Conservation (phyloP, 805 yeast species). For the Zygotorulaspora danielsina region DNA sequence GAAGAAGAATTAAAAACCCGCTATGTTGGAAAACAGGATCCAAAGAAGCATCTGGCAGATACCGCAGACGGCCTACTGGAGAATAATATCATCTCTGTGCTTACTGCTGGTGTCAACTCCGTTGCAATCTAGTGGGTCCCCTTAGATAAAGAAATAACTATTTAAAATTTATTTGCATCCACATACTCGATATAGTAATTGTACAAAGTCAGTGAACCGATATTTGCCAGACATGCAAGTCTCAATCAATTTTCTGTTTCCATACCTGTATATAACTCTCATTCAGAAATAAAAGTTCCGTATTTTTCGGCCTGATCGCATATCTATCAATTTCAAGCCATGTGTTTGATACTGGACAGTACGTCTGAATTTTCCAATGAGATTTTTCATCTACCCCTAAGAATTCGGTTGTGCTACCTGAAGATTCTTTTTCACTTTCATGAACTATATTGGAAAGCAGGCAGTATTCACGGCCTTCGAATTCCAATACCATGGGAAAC, state of each 20-base stretch:
- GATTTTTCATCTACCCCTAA: constrained; percentile 34
- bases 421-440: constrained; percentile 23
- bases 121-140: constrained; percentile 54
- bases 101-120: constrained; percentile 86
- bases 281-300: constrained; percentile 56
- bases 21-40: constrained; percentile 97
- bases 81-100: constrained; percentile 80
- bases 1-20: constrained; percentile 91
- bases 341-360: constrained; percentile 37
- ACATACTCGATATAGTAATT: too few species aligned
- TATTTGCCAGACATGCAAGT: too few species aligned
- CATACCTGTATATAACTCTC: constrained; percentile 68
- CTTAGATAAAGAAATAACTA: background rate
- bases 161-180: background rate
- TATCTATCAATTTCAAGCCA: constrained; percentile 63
- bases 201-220: too few species aligned
- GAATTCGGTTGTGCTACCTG: constrained; percentile 4
- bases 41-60: constrained; percentile 91
- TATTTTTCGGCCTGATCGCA: constrained; percentile 43
- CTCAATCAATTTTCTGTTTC: constrained; percentile 36
- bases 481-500: constrained; percentile 42
- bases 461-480: constrained; percentile 37
- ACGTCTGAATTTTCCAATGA: constrained; percentile 49
- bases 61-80: constrained; percentile 84
- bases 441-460: constrained; percentile 48